These are phyloP conservation scores for Pisolithus albus DNA, from an alignment of 768 basidiomycete genomes.

Conservation along the genomic window DNA sequence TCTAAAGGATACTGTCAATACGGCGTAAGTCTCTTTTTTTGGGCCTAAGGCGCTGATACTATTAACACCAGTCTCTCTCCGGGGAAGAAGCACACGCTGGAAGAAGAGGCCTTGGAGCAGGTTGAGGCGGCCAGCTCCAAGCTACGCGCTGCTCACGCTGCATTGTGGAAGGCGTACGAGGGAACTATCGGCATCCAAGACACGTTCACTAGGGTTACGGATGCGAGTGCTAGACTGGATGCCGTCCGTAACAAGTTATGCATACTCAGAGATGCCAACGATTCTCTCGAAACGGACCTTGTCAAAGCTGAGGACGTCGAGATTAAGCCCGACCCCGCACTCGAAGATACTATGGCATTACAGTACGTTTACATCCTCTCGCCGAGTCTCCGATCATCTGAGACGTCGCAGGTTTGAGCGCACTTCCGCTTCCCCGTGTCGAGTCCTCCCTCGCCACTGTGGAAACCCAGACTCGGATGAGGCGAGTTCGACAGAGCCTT, in stretches of 20 bases:
- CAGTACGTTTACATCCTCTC: not conserved
- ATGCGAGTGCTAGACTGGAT: not conserved
- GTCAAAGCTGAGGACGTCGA: not conserved
- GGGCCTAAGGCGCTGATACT: too few species aligned
- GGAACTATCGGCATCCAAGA: not conserved
- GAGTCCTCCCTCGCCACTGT: not conserved
- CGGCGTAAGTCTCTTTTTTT: too few species aligned
- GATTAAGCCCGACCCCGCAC: not conserved
- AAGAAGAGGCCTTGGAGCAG: too few species aligned
- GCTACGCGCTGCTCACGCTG: not conserved
- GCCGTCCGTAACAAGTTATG: not conserved
- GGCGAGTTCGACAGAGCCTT: not conserved
- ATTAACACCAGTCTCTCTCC: too few species aligned
- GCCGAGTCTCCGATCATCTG: not conserved
- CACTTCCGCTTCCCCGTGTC: not conserved
- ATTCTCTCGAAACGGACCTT: not conserved
- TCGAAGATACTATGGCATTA: not conserved
- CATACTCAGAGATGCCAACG: not conserved
- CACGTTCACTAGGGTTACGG: not conserved
- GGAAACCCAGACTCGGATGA: not conserved
- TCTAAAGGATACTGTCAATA: too few species aligned
- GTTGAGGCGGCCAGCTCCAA: too few species aligned
- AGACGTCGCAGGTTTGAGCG: not conserved
- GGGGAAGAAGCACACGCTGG: too few species aligned
- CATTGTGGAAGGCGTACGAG: not conserved